A percentile compares a stretch with the other conserved stretches of the same genome.
Evolutionary conservation across 768 basidiomycete species (phyloP).

Genomic region (Favolaschia claudopus): DNA sequence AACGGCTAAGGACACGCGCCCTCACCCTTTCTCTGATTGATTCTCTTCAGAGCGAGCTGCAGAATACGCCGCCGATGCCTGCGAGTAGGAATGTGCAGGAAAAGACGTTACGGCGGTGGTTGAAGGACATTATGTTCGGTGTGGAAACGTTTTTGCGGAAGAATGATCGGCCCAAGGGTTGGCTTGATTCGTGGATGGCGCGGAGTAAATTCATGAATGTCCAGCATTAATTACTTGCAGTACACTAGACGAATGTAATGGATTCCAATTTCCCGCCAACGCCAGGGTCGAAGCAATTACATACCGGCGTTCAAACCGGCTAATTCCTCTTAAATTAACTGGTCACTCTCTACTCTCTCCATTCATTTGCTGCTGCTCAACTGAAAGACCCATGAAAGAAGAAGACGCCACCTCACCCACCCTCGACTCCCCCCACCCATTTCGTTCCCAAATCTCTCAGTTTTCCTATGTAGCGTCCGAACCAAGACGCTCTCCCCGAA

Average conservation of each 20-base stretch:
- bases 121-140: slow-evolving; percentile 14
- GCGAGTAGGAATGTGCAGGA: slow-evolving; percentile 17
- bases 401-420: too few relatives aligned
- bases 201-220: slow-evolving; percentile 11
- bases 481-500: slow-evolving; percentile 19
- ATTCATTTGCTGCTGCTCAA: too few relatives aligned
- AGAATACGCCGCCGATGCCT: slow-evolving; percentile 15
- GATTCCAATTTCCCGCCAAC: too few relatives aligned
- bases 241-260: too few relatives aligned
- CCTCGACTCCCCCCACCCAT: slow-evolving; percentile 1
- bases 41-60: slow-evolving; percentile 1
- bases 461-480: slow-evolving; percentile 12
- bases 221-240: too few relatives aligned
- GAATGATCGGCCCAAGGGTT: neutral
- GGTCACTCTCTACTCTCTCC: too few relatives aligned
- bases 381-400: slow-evolving; percentile 4
- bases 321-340: too few relatives aligned
- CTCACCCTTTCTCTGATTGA: slow-evolving; percentile 7
- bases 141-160: slow-evolving; percentile 15
- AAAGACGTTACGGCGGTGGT: slow-evolving; percentile 22
- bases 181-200: slow-evolving; percentile 26
- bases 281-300: too few relatives aligned
- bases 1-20: neutral
- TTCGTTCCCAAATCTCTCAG: slow-evolving; percentile 10
- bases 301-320: too few relatives aligned